A percentile compares a stretch with the other conserved stretches of the same genome.
Evolutionary conservation across 306 rosid genomes (phyloP).

Genomic region (Cucurbita pepo): DNA sequence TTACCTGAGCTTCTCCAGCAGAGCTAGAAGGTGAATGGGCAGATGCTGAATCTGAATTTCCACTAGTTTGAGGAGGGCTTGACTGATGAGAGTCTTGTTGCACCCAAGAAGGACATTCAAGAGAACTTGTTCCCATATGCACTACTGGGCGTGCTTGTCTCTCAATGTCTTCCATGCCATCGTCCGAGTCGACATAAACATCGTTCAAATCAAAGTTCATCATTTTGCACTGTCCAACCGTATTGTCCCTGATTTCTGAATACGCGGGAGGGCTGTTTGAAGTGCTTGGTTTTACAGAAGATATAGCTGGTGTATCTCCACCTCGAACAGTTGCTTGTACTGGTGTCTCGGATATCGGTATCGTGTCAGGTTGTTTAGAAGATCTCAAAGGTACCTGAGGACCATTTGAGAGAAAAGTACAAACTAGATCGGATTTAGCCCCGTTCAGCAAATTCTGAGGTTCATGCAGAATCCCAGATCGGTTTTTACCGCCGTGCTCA

Average conservation of each 20-base stretch:
- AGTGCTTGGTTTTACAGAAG: slow-evolving; percentile 8
- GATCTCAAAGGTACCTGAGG: slow-evolving; percentile 10
- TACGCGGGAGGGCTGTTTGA: slow-evolving; percentile 39
- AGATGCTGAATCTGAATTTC: slow-evolving; percentile 87
- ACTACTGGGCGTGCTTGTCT: slow-evolving; percentile 37
- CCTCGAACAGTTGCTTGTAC: slow-evolving; percentile 20
- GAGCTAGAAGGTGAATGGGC: slow-evolving; percentile 89
- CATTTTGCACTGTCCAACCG: slow-evolving; percentile 43
- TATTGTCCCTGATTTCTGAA: slow-evolving; percentile 49
- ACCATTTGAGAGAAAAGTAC: slow-evolving; percentile 24
- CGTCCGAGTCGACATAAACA: slow-evolving; percentile 69
- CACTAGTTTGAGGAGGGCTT: slow-evolving; percentile 90
- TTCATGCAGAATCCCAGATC: slow-evolving; percentile 39
- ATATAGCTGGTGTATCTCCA: slow-evolving; percentile 16
- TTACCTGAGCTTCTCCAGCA: slow-evolving; percentile 86
- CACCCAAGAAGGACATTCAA: slow-evolving; percentile 49
- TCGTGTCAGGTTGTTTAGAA: slow-evolving; percentile 13
- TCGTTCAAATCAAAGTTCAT: slow-evolving; percentile 70
- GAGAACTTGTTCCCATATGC: slow-evolving; percentile 45
- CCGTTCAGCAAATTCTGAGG: slow-evolving; percentile 35
- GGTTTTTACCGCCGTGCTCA: slow-evolving; percentile 33
- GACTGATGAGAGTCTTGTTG: slow-evolving; percentile 73
- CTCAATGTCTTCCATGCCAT: slow-evolving; percentile 48
- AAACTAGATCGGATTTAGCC: slow-evolving; percentile 15
- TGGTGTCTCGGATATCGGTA: slow-evolving; percentile 13